Base-by-base conservation (phyloP, 495 filamentous ascomycete genomes). In the Lophium mytilinum region DNA sequence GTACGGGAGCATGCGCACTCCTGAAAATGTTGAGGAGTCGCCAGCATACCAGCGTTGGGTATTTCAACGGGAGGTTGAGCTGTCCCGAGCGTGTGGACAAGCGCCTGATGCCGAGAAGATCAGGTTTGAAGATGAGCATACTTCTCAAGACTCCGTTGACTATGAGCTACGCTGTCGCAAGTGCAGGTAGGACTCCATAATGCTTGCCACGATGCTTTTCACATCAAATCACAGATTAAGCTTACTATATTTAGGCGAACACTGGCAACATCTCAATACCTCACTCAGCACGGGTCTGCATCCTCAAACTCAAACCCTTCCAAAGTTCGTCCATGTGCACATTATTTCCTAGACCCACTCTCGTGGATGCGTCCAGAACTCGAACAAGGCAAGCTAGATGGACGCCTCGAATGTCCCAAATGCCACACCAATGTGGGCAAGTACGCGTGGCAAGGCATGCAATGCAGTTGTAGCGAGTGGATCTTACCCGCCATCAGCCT, bases 401-500 rank as follows among this genome's bases (percentile, higher is more conserved):
- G 91, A 9, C 83, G 90, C 30, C 70, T 98, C 40, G 84, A 84
- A 40, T 96, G 92, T 67, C 89, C 92, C 0, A 87, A 85, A 61
- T 96, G 93, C 66, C 72, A 74, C 42, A 81, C 84, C 17, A 88
- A 90, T 47, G 82, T 97, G 19, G 93, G 94, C 41, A 85, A 91
- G 59, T 96, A 96, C 64, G 87, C 90, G 33, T 98, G 94, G 92
- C 87, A 94, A 66, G 93, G 94, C 53, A 82, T 96, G 75, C 84
- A 81, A 70, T 98, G 93, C 73, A 95, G 85, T 61, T 97, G 93
- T 70, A 83, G 84, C 37, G 80, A 86, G 35, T 96, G 94, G 90
- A 77, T 95, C 9, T 83, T 89, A 17, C 94, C 94, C n/a, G 90
- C 86, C 9, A 90, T 96, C 64, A 89, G 83, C 56, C 73, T 96